phyloP scores from a whole-genome alignment of 2,329 filamentous ascomycete genomes.

The Apiospora arundinis region DNA sequence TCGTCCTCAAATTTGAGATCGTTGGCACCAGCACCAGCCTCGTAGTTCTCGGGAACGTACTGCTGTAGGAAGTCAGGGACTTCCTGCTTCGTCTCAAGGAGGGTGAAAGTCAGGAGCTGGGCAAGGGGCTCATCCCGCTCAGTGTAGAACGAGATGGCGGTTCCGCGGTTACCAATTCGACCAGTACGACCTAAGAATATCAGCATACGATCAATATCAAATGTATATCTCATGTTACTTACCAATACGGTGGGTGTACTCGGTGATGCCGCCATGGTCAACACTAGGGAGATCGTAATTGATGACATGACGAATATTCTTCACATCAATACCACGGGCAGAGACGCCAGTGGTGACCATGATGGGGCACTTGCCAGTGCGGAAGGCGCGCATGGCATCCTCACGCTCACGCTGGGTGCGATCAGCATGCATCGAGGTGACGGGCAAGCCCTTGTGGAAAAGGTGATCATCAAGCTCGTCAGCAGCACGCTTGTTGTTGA shows the following conservation, averaged over 20 bases:
- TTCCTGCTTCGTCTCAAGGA: constrained; percentile 79
- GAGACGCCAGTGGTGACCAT: constrained; percentile 86
- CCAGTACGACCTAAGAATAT: constrained; percentile 77
- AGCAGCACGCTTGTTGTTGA: constrained; percentile 78
- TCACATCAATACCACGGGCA: constrained; percentile 87
- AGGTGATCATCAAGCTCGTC: constrained; percentile 89
- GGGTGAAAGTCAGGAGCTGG: constrained; percentile 76
- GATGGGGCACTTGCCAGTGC: constrained; percentile 75
- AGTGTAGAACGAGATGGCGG: constrained; percentile 89
- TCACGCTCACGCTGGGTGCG: constrained; percentile 92
- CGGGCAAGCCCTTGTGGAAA: constrained; percentile 79
- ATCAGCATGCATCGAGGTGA: constrained; percentile 86
- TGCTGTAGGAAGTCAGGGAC: constrained; percentile 82
- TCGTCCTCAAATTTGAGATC: constrained; percentile 63
- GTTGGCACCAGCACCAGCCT: constrained; percentile 40
- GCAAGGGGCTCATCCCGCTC: constrained; percentile 77
- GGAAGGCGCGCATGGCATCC: constrained; percentile 87
- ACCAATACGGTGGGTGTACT: constrained; percentile 96
- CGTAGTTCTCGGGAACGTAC: constrained; percentile 62
- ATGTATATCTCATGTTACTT: constrained; percentile 42
- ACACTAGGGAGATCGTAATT: constrained; percentile 86
- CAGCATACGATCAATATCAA: constrained; percentile 6
- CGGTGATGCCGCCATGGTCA: constrained; percentile 84
- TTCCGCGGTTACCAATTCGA: constrained; percentile 85
- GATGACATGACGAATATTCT: constrained; percentile 87